A percentile compares a stretch with the other conserved stretches of the same genome.
These are phyloP conservation scores for Eucalyptus cloeziana DNA, from an alignment of 345 rosid species.

Conservation along the genomic window DNA sequence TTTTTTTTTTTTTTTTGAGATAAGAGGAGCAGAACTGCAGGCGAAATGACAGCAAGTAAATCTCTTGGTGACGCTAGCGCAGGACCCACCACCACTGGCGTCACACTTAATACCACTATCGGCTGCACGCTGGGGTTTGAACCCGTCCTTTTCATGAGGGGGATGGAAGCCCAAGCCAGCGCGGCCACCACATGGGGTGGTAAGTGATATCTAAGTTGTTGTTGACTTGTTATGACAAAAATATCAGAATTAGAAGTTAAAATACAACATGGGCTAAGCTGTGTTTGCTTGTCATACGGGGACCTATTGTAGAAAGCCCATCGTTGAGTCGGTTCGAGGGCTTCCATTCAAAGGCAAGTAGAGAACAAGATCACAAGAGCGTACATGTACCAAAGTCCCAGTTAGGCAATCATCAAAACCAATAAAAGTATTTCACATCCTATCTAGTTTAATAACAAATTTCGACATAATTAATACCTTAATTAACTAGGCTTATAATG, in stretches of 20 bases:
- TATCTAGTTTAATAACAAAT: too few species aligned
- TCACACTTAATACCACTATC: too few species aligned
- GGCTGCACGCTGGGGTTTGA: too few species aligned
- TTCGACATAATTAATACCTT: not conserved
- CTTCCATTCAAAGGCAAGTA: not conserved
- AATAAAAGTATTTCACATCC: not conserved
- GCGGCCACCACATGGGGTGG: too few species aligned
- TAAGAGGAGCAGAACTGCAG: too few species aligned
- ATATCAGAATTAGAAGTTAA: not conserved
- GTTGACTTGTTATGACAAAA: not conserved
- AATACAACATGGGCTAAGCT: not conserved
- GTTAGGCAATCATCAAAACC: not conserved
- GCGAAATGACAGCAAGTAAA: too few species aligned
- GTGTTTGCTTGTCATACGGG: not conserved
- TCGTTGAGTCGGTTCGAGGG: not conserved
- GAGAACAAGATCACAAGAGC: not conserved
- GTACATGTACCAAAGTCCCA: not conserved
- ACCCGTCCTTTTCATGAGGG: too few species aligned
- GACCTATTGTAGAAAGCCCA: not conserved
- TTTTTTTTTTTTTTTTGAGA: too few species aligned
- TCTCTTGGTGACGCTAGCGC: too few species aligned
- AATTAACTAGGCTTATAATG: not conserved
- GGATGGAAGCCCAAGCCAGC: too few species aligned
- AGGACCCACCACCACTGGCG: too few species aligned
- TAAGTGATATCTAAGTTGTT: not conserved